Evolutionary conservation across 139 green algal genomes (phyloP).

Genomic region (Nannochloris sp.): DNA sequence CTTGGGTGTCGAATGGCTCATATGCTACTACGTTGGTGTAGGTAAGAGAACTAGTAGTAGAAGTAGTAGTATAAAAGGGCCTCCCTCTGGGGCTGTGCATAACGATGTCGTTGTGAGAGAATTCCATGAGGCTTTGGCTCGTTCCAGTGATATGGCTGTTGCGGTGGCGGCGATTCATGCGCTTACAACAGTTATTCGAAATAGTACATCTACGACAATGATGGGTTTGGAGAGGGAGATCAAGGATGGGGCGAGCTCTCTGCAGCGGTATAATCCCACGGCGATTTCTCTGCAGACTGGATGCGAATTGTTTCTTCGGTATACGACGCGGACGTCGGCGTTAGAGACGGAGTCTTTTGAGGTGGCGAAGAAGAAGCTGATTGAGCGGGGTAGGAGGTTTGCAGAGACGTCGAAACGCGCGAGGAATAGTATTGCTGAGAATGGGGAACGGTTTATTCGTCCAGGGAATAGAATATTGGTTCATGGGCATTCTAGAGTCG

Average conservation of each 20-base stretch:
- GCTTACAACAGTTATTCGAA: slow-evolving; percentile 69
- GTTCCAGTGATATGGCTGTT: slow-evolving; percentile 65
- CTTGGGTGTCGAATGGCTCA: too few species aligned
- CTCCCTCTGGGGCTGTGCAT: not conserved
- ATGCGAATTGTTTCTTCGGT: slow-evolving; percentile 91
- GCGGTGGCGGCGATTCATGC: slow-evolving; percentile 79
- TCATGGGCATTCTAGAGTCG: slow-evolving; percentile 85
- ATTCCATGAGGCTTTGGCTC: slow-evolving; percentile 59
- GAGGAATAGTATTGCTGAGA: slow-evolving; percentile 75
- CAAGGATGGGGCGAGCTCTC: slow-evolving; percentile 55
- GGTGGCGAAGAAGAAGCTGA: slow-evolving; percentile 61
- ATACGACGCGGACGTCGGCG: slow-evolving; percentile 74
- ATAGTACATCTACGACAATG: slow-evolving; percentile 61
- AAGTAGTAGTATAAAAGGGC: not conserved
- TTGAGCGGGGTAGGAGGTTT: slow-evolving; percentile 49
- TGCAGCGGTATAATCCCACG: slow-evolving; percentile 76
- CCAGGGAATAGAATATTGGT: slow-evolving; percentile 62
- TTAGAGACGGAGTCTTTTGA: slow-evolving; percentile 72
- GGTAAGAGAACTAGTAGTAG: not conserved
- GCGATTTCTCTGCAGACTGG: slow-evolving; percentile 80
- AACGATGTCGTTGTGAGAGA: slow-evolving; percentile 52
- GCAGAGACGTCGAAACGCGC: slow-evolving; percentile 70
- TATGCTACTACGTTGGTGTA: too few species aligned
- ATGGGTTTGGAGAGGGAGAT: slow-evolving; percentile 85
- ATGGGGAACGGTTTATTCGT: slow-evolving; percentile 78